Evolutionary conservation across 495 filamentous ascomycete genomes (phyloP).

Genomic region (Penicillium angulare): DNA sequence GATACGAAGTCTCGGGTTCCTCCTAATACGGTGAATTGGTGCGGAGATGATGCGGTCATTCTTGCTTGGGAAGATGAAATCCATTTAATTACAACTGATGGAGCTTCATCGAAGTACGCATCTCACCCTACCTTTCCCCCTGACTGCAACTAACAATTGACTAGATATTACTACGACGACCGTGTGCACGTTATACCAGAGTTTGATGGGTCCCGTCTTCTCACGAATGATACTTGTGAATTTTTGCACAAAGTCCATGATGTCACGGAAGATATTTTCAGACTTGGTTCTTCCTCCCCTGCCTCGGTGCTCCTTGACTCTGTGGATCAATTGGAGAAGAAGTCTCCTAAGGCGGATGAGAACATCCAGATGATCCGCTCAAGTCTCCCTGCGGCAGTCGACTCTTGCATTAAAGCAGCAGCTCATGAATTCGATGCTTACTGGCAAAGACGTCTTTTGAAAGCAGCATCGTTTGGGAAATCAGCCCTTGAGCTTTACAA

Average conservation of each 20-base stretch:
- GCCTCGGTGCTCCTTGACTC: constrained; percentile 91
- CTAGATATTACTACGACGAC: constrained; percentile 83
- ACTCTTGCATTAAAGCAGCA: constrained; percentile 85
- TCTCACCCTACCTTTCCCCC: background rate
- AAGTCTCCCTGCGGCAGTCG: constrained; percentile 85
- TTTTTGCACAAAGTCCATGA: constrained; percentile 89
- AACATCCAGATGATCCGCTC: constrained; percentile 91
- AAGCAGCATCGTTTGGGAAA: constrained; percentile 95
- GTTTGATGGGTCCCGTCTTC: constrained; percentile 80
- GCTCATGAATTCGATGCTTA: constrained; percentile 85
- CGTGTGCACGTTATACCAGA: constrained; percentile 87
- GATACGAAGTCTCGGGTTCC: constrained; percentile 81
- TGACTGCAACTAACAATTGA: constrained; percentile 9
- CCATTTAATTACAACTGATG: constrained; percentile 87
- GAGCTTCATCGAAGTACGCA: constrained; percentile 63
- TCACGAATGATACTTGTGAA: constrained; percentile 91
- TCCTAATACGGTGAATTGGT: constrained; percentile 91
- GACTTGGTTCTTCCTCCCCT: constrained; percentile 79
- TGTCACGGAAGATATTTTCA: constrained; percentile 84
- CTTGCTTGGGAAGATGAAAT: constrained; percentile 98
- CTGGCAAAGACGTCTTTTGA: constrained; percentile 93
- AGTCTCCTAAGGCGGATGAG: constrained; percentile 95
- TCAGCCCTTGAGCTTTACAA: constrained; percentile 95
- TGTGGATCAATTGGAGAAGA: constrained; percentile 83
- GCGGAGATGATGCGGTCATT: constrained; percentile 90